Evolutionary conservation across 1,139 yeast genomes (phyloP), one percentile per base, ranked within the genome.

Genomic region (Debaryomyces udenii): DNA sequence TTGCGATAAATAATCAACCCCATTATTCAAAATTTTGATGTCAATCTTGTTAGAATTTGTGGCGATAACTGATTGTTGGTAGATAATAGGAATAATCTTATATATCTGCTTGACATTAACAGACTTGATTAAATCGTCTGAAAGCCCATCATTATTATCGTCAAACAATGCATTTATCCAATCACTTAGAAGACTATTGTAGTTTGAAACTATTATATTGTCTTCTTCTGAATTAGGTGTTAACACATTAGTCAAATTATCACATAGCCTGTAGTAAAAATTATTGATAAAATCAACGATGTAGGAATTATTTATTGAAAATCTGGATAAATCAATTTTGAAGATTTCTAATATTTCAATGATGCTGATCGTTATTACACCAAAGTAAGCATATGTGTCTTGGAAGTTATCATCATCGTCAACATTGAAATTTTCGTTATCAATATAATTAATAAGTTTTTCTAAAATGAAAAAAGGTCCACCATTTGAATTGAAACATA

Each of bases 111-210:
- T 80, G 17, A 86, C 77, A 14, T 82, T 71, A 2, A 88, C 79
- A 4, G 81, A 69, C 50, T 82, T 78, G 55, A 90, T 80, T 42
- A 90, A 66, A 27, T 86, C 91, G 59, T 91, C 97, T 0, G 96
- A 82, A 31, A 91, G 78, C 2, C 96, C 96, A 40, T 90, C 94
- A 32, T 88, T 80, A 36, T 60, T 57, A 42, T 69, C 76, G 45
- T 88, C 91, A 62, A 87, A 90, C 35, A 91, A 62, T 2, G 94
- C 93, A 31, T 77, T 70, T 32, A 87, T 76, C 98, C 98, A 91
- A 31, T 81, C 86, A 36, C 79, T 80, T 24, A 87, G 62, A 9
- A 84, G 68, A 29, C 70, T 78, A 37, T 71, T 67, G 50, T 67
- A 71, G 45, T 70, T 70, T 20, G 56, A 47, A 3, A 64, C 55